phyloP scores from a whole-genome alignment of 306 rosid species.

The Carpinus viminea region DNA sequence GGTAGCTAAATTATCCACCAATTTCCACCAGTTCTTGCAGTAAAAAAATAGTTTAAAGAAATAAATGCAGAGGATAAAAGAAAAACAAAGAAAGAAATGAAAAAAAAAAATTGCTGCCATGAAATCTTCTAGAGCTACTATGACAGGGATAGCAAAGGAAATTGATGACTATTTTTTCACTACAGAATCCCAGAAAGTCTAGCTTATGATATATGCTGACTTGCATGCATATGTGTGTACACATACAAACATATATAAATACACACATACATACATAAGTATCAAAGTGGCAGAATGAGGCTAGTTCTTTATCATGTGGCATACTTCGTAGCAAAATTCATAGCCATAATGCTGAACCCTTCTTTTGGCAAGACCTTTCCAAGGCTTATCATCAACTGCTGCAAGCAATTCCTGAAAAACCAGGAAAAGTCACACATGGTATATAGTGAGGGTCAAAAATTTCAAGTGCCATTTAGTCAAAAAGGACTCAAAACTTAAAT shows the following conservation, averaged over 20 bases:
- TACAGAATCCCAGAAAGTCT: too few species aligned
- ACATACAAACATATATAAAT: neutral
- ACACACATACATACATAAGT: neutral
- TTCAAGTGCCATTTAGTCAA: neutral
- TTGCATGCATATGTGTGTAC: neutral
- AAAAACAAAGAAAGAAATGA: neutral
- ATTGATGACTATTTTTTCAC: too few species aligned
- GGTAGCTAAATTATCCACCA: neutral
- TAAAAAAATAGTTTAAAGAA: neutral
- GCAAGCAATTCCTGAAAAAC: constrained; percentile 57
- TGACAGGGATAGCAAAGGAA: too few species aligned
- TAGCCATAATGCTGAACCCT: constrained; percentile 96
- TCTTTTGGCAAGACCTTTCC: constrained; percentile 77
- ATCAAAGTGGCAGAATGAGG: constrained; percentile 13
- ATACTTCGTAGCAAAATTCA: constrained; percentile 82
- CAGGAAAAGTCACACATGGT: constrained; percentile 2
- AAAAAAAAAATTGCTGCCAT: too few species aligned
- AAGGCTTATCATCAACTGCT: constrained; percentile 69
- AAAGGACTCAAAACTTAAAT: neutral
- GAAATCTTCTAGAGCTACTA: too few species aligned
- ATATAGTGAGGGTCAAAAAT: neutral
- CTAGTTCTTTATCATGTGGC: constrained; percentile 14
- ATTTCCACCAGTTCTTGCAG: neutral
- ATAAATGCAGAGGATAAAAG: too few species aligned
- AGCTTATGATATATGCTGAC: neutral